Percentiles rank a stretch among this genome's conserved stretches.
Evolutionary conservation across 2,329 filamentous ascomycete species (phyloP).

Genomic region (Arthrobotrys megalospora): DNA sequence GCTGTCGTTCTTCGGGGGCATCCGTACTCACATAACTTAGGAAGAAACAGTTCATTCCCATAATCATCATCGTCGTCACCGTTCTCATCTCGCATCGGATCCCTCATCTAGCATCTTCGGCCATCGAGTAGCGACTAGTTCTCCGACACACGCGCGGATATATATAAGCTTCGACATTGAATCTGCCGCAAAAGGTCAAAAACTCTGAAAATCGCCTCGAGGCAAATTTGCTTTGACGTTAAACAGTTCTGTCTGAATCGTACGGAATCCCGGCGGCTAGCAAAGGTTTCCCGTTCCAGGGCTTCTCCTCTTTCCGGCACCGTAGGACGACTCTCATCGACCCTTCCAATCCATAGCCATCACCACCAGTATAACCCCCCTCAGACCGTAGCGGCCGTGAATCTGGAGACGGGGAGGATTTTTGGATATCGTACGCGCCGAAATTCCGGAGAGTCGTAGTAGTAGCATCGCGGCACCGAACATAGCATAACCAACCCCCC

Average conservation of each 20-base stretch:
- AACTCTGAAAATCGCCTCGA: constrained; percentile 55
- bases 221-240: constrained; percentile 35
- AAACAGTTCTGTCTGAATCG: not conserved
- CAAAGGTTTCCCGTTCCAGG: constrained; percentile 15
- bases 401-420: constrained; percentile 35
- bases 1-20: not conserved
- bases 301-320: constrained; percentile 22
- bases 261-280: constrained; percentile 28
- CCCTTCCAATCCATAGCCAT: not conserved
- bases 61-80: not conserved
- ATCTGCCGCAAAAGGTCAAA: constrained; percentile 45
- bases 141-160: constrained; percentile 51
- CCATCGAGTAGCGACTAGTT: constrained; percentile 16
- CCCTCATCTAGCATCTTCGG: constrained; percentile 23
- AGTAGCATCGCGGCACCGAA: constrained; percentile 16
- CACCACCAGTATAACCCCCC: not conserved
- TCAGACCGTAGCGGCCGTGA: not conserved
- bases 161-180: constrained; percentile 44
- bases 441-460: constrained; percentile 20
- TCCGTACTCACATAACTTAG: constrained; percentile 26
- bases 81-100: constrained; percentile 26
- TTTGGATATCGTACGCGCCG: constrained; percentile 22
- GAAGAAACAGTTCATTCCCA: not conserved
- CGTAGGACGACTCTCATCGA: constrained; percentile 20
- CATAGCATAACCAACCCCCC: constrained; percentile 2